phyloP scores from a whole-genome alignment of 192 early-diverging fungal genomes.

The Coemansia sp. region DNA sequence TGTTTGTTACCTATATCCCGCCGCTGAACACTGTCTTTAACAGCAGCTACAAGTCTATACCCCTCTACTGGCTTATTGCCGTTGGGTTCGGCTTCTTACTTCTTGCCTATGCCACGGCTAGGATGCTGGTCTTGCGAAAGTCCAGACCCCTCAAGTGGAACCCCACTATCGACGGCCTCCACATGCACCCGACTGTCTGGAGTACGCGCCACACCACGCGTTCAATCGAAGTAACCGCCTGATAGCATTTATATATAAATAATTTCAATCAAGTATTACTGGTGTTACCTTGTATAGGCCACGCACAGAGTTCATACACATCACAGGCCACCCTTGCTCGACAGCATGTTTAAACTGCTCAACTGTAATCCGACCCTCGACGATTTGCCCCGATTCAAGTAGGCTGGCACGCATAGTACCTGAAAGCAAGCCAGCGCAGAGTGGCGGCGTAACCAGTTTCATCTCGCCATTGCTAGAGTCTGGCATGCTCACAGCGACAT shows the following conservation, averaged over 20 bases:
- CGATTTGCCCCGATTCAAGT: conserved; percentile 21
- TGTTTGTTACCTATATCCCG: conserved; percentile 82
- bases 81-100: conserved; percentile 81
- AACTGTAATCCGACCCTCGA: conserved; percentile 31
- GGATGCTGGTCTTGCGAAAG: conserved; percentile 63
- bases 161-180: conserved; percentile 79
- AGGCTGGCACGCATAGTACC: conserved; percentile 39
- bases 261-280: not conserved
- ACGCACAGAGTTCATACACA: conserved; percentile 54
- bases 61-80: conserved; percentile 82
- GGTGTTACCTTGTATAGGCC: conserved; percentile 23
- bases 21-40: conserved; percentile 78
- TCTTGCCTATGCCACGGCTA: conserved; percentile 69
- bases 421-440: conserved; percentile 23
- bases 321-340: conserved; percentile 28
- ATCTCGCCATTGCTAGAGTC: conserved; percentile 4
- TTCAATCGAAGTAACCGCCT: conserved; percentile 20
- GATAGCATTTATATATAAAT: not conserved
- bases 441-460: conserved; percentile 27
- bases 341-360: conserved; percentile 31
- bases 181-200: conserved; percentile 82
- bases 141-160: conserved; percentile 66
- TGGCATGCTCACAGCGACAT: conserved; percentile 32
- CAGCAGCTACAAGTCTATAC: conserved; percentile 64
- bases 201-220: conserved; percentile 40